Base-by-base conservation (phyloP, 805 yeast species). In the Candida jianshihensis region DNA sequence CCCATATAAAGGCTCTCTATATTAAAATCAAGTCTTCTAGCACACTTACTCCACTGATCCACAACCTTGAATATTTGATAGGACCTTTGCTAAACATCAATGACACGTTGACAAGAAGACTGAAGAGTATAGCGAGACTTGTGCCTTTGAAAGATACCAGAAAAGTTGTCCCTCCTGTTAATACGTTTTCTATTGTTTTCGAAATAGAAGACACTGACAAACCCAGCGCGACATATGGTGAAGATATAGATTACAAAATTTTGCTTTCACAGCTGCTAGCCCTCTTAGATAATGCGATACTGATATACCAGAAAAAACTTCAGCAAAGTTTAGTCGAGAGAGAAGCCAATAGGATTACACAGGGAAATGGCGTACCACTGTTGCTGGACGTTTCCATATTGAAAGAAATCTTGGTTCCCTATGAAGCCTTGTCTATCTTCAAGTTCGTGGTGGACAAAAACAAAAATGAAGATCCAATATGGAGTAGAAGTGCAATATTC, bases 391-490 rank as follows among this genome's bases (percentile, higher is more conserved):
- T 53, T n/a, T 30, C 32, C 2, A 15, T 47, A 1, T 47, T 65
- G 6, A 54, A 48, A 22, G 68, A 64, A 35, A 34, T 65, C 0
- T 14, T 61, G 4, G 47, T 49, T 14, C 63, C 67, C 0, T 7
- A 35, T 3, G 70, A 64, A 31, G 36, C 56, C n/a, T 60, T 60
- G 32, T 46, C 55, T 13, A 53, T 66, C 8, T 63, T 61, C 8
- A 42, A 60, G 27, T 56, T 60, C n/a, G 54, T 53, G 16, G 37
- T 38, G 9, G 47, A 47, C 9, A 43, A 37, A 24, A 57, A 56
- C 21, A 56, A 61, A 6, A 31, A 56, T 1, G 32, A 37, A 1
- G 34, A 41, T 2, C 46, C 57, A 4, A 55, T 57, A 21, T 48
- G 51, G 14, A 61, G 58, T 34, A 53, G 56, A 5, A 36, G 54